Conservation (phyloP, 2,329 filamentous ascomycete genomes). For the Pseudocercospora ulei region DNA sequence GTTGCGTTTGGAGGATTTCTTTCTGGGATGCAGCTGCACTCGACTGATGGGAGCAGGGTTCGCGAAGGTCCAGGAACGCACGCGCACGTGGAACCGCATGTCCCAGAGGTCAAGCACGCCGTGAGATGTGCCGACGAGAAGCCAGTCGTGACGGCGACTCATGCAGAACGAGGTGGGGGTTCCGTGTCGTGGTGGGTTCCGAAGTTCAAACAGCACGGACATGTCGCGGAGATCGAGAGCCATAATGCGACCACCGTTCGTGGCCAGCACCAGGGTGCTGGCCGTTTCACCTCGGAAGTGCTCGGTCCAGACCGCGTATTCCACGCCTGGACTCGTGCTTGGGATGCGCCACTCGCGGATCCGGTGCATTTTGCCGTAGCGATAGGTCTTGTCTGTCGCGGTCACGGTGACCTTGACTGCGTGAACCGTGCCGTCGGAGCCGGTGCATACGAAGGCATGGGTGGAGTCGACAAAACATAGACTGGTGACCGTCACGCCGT, state of each 20-base stretch:
- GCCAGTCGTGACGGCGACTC: slow-evolving; percentile 77
- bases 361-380: slow-evolving; percentile 67
- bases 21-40: slow-evolving; percentile 61
- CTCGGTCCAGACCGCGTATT: slow-evolving; percentile 81
- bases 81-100: slow-evolving; percentile 77
- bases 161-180: slow-evolving; percentile 85
- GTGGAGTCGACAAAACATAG: slow-evolving; percentile 89
- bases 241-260: slow-evolving; percentile 71
- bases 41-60: slow-evolving; percentile 72
- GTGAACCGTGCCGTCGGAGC: slow-evolving; percentile 79
- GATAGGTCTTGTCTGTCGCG: slow-evolving; percentile 48
- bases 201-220: slow-evolving; percentile 66
- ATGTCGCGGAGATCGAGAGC: slow-evolving; percentile 82
- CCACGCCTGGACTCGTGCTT: slow-evolving; percentile 39
- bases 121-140: slow-evolving; percentile 82
- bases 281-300: slow-evolving; percentile 74
- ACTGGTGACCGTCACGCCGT: slow-evolving; percentile 63
- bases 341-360: slow-evolving; percentile 74
- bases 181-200: slow-evolving; percentile 85
- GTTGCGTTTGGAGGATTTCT: slow-evolving; percentile 52
- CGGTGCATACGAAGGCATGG: slow-evolving; percentile 85
- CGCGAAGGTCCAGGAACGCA: slow-evolving; percentile 80
- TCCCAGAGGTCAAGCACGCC: slow-evolving; percentile 94
- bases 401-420: slow-evolving; percentile 72
- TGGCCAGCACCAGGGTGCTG: slow-evolving; percentile 78